phyloP scores from a whole-genome alignment of 768 basidiomycete species.

The Tephrocybe sp. region DNA sequence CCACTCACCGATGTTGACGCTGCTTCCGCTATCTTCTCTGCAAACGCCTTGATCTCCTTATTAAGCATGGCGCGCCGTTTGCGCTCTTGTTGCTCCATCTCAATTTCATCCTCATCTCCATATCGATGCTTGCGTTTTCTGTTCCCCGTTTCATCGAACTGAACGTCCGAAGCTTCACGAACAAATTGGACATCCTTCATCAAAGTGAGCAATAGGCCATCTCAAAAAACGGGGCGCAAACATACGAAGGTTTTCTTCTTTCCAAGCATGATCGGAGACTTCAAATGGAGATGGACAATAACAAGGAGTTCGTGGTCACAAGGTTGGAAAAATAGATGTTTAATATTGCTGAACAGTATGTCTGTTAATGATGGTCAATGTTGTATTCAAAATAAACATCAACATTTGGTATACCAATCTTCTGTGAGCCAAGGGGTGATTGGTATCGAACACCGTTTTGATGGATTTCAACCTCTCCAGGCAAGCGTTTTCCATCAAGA shows the following conservation, averaged over 20 bases:
- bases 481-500: constrained; percentile 89
- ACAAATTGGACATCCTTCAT: constrained; percentile 93
- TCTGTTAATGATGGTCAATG: constrained; percentile 44
- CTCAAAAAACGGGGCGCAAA: constrained; percentile 2
- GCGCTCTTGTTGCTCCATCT: constrained; percentile 96
- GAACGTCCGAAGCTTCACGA: constrained; percentile 95
- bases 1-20: constrained; percentile 65
- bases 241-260: constrained; percentile 95
- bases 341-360: constrained; percentile 93
- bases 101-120: constrained; percentile 98
- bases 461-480: constrained; percentile 98
- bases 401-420: constrained; percentile 73
- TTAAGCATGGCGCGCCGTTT: constrained; percentile 86
- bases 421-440: constrained; percentile 82
- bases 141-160: constrained; percentile 99
- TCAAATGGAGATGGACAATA: constrained; percentile 90
- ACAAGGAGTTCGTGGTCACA: constrained; percentile 95
- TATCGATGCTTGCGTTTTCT: constrained; percentile 95
- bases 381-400: background rate
- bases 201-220: constrained; percentile 2
- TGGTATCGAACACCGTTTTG: constrained; percentile 95
- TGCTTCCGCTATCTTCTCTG: constrained; percentile 88
- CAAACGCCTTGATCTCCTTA: constrained; percentile 91
- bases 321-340: constrained; percentile 98
- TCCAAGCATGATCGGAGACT: constrained; percentile 95